Evolutionary conservation across 257 asterid genomes (phyloP), one percentile per base, ranked within the genome.

Genomic region (Perilla frutescens): DNA sequence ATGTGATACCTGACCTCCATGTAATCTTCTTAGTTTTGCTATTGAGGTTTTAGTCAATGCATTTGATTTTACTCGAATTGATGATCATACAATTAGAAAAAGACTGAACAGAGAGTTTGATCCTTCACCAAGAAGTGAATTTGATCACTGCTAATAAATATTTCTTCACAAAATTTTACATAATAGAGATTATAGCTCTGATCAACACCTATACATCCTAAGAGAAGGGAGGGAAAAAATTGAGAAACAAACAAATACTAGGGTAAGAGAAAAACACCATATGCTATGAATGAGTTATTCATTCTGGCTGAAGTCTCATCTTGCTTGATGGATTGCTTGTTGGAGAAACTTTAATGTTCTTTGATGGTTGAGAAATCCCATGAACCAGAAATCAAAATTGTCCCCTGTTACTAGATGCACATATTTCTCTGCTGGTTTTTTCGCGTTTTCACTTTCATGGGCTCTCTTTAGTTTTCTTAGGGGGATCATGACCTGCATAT

Each of bases 381-480:
- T 81, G 65, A 84, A 84, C 88, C 87, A 84, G 72, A 86, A 86
- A 39, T 86, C 85, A 40, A 75, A 84, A 65, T 73, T 71, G 66
- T 84, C 91, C 44, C 74, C 77, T 0, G 88, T 81, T 6, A 81
- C 84, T 11, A 83, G 55, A 36, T 81, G 77, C 68, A 84, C 80
- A 9, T 86, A 86, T 73, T 83, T 83, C 72, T 80, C 81, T 12
- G 79, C 62, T 41, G 85, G 85, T 34, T 75, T 86, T 47, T 66
- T 70, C 71, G 62, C 62, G 12, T 86, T 75, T 43, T 71, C 75
- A 72, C 85, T 71, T 41, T 78, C 83, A 34, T 53, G 56, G 3
- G 72, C 84, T 62, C 70, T 58, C 77, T 77, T 79, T 51, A 85
- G 62, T 43, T 82, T 81, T 7, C 70, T 58, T 15, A 83, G 29